Percentiles rank a stretch among this genome's conserved stretches.
Evolutionary conservation across 2,329 filamentous ascomycete genomes (phyloP).

Genomic region (Akanthomyces lecanii): DNA sequence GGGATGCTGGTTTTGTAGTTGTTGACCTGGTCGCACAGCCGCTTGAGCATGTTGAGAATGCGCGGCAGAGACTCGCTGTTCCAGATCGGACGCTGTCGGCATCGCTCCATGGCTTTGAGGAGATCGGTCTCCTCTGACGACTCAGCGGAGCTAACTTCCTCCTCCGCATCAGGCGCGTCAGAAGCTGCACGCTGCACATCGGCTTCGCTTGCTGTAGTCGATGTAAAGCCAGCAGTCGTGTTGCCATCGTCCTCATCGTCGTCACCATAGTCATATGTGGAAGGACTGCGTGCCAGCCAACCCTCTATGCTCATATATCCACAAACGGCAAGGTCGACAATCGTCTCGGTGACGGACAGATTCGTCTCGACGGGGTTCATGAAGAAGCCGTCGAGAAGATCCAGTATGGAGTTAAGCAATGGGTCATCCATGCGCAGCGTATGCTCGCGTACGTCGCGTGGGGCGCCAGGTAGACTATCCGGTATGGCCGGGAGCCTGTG

Average conservation of each 20-base stretch:
- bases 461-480: conserved; percentile 55
- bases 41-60: conserved; percentile 55
- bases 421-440: conserved; percentile 60
- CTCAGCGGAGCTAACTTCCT: neutral
- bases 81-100: conserved; percentile 53
- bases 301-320: conserved; percentile 80
- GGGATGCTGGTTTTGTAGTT: conserved; percentile 49
- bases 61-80: conserved; percentile 44
- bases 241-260: conserved; percentile 35
- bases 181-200: neutral
- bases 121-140: conserved; percentile 31
- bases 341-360: conserved; percentile 75
- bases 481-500: conserved; percentile 52
- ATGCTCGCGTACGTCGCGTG: conserved; percentile 57
- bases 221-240: conserved; percentile 12
- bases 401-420: conserved; percentile 61
- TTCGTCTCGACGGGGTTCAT: conserved; percentile 90
- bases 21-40: conserved; percentile 52
- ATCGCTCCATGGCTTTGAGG: conserved; percentile 45
- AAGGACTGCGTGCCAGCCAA: conserved; percentile 78
- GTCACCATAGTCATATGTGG: conserved; percentile 55
- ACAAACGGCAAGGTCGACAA: conserved; percentile 79
- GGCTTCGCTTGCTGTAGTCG: conserved; percentile 7
- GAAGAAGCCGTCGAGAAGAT: conserved; percentile 75
- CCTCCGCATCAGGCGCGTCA: neutral